These are phyloP conservation scores for Yamadazyma sp. DNA, from an alignment of 1,139 yeast species.

Conservation along the genomic window DNA sequence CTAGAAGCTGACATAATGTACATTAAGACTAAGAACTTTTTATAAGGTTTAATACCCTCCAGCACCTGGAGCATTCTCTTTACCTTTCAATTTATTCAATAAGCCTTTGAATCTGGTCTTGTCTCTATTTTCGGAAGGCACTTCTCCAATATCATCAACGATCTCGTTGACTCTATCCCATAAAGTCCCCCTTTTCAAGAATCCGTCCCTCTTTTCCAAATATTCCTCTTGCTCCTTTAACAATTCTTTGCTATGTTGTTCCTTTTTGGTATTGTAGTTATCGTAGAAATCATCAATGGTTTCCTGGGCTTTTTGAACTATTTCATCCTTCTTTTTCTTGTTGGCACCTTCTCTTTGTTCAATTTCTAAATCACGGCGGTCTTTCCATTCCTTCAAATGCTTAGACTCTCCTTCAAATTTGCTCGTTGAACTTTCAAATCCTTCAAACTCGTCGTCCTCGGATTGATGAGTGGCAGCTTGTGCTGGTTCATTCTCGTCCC, in stretches of 20 bases:
- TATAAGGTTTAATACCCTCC: constrained; percentile 27
- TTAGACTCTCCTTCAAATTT: constrained; percentile 46
- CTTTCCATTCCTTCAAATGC: constrained; percentile 77
- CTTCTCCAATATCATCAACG: constrained; percentile 44
- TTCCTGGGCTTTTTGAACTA: constrained; percentile 76
- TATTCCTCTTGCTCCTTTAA: constrained; percentile 70
- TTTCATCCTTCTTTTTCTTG: constrained; percentile 62
- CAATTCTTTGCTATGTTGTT: constrained; percentile 64
- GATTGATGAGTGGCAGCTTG: constrained; percentile 23
- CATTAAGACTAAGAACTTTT: not conserved
- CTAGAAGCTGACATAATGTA: constrained; percentile 5
- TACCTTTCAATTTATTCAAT: constrained; percentile 64
- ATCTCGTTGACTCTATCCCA: constrained; percentile 81
- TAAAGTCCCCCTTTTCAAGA: constrained; percentile 72
- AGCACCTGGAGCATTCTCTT: constrained; percentile 69
- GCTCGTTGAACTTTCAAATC: constrained; percentile 17
- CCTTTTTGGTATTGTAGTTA: constrained; percentile 84
- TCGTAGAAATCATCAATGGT: constrained; percentile 94
- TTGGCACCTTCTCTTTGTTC: constrained; percentile 78
- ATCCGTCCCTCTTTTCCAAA: constrained; percentile 74
- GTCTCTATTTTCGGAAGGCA: constrained; percentile 54
- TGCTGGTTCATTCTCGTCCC: constrained; percentile 20
- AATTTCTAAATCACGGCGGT: constrained; percentile 79
- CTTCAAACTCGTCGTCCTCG: constrained; percentile 28
- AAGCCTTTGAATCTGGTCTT: constrained; percentile 72